These are phyloP conservation scores for Pleurotus cornucopiae DNA, from an alignment of 768 basidiomycete species.

Conservation along the genomic window DNA sequence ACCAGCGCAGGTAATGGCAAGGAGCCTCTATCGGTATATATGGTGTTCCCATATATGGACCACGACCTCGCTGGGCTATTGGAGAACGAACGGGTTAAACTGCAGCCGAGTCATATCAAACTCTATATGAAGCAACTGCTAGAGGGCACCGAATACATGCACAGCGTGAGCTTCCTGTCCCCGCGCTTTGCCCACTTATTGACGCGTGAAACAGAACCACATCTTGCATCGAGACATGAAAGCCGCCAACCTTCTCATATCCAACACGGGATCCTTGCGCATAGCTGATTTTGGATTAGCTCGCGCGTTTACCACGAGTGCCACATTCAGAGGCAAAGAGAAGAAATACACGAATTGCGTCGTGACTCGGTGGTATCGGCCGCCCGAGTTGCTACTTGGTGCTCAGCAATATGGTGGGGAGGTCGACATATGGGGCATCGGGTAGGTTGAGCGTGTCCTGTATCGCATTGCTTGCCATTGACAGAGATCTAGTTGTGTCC, in stretches of 20 bases:
- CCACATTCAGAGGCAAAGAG: slow-evolving; percentile 42
- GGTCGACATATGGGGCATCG: slow-evolving; percentile 97
- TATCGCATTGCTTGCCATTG: neutral
- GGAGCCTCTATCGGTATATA: slow-evolving; percentile 83
- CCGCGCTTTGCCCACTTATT: slow-evolving; percentile 8
- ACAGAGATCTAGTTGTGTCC: slow-evolving; percentile 61
- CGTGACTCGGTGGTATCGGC: slow-evolving; percentile 92
- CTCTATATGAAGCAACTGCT: slow-evolving; percentile 93
- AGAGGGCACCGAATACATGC: slow-evolving; percentile 96
- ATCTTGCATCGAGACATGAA: slow-evolving; percentile 99
- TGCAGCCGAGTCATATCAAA: slow-evolving; percentile 86
- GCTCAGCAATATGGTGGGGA: slow-evolving; percentile 88
- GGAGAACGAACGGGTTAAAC: slow-evolving; percentile 85
- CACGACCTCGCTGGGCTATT: slow-evolving; percentile 95
- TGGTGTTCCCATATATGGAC: slow-evolving; percentile 99
- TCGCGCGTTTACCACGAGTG: slow-evolving; percentile 62
- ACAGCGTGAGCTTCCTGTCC: slow-evolving; percentile 57
- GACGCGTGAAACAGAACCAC: slow-evolving; percentile 60
- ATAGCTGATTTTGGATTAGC: slow-evolving; percentile 98
- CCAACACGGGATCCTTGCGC: slow-evolving; percentile 75
- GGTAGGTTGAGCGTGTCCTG: slow-evolving; percentile 43
- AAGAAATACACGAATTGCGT: slow-evolving; percentile 93
- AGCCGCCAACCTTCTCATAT: slow-evolving; percentile 93
- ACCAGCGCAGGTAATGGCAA: slow-evolving; percentile 50
- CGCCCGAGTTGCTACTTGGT: slow-evolving; percentile 88